These are phyloP conservation scores for Epichloe scottii DNA, from an alignment of 2,329 filamentous ascomycete genomes.

Conservation along the genomic window DNA sequence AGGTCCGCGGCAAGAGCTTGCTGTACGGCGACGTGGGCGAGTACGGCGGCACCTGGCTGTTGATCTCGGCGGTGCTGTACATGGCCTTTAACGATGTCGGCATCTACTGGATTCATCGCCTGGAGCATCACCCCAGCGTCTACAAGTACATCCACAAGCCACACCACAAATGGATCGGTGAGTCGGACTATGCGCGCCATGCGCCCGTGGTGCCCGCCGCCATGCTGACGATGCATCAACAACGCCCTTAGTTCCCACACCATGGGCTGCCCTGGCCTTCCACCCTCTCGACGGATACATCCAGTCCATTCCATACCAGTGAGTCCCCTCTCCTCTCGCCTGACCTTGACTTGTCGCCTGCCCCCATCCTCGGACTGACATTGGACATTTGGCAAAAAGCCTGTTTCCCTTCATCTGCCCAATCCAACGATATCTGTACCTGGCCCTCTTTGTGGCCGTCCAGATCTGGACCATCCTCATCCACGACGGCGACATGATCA, in stretches of 20 bases:
- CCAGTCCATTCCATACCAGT: conserved; percentile 80
- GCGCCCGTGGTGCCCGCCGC: neutral
- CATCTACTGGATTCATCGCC: conserved; percentile 88
- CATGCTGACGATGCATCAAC: neutral
- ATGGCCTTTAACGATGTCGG: conserved; percentile 15
- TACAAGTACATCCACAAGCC: conserved; percentile 93
- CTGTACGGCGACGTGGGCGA: conserved; percentile 27
- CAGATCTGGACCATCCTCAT: conserved; percentile 97
- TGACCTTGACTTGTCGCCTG: neutral
- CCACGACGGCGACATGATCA: conserved; percentile 87
- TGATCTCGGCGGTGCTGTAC: conserved; percentile 26
- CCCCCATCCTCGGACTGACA: neutral
- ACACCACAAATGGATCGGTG: conserved; percentile 89
- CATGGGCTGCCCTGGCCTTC: conserved; percentile 86
- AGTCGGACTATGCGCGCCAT: neutral
- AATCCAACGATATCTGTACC: conserved; percentile 79
- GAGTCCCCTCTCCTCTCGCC: neutral
- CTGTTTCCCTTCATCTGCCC: conserved; percentile 88
- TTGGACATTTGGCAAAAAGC: conserved; percentile 6
- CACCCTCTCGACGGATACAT: conserved; percentile 85
- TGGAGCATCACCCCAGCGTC: conserved; percentile 59
- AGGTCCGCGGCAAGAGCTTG: conserved; percentile 33
- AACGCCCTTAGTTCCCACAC: conserved; percentile 59
- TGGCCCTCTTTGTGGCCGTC: conserved; percentile 78
- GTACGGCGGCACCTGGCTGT: conserved; percentile 28